These are phyloP conservation scores for Straminergon stramineum DNA, from an alignment of 225 moss, liverwort and hornwort genomes.

Conservation along the genomic window DNA sequence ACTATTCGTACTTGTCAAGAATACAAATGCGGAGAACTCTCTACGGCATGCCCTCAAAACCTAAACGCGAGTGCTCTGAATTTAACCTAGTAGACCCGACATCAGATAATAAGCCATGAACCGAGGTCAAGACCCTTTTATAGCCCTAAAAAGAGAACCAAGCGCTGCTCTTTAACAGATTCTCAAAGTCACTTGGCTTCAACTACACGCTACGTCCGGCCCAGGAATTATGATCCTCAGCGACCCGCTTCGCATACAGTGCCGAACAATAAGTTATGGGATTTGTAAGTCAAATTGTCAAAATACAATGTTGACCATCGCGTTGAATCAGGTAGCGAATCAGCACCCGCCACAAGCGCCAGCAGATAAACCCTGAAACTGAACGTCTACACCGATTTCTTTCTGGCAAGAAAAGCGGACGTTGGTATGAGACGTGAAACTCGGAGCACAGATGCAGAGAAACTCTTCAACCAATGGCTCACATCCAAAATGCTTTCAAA, in stretches of 20 bases:
- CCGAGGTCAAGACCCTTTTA: neutral
- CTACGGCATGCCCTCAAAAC: neutral
- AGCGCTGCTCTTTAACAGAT: neutral
- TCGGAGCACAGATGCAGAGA: neutral
- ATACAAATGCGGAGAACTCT: neutral
- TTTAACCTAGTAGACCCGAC: neutral
- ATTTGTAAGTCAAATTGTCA: neutral
- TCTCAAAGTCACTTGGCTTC: neutral
- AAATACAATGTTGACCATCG: neutral
- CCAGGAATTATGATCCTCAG: neutral
- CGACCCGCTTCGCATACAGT: neutral
- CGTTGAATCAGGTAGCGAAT: neutral
- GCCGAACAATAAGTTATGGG: neutral
- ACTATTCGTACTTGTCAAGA: neutral
- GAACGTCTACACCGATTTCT: neutral
- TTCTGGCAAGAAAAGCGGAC: neutral
- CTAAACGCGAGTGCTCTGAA: neutral
- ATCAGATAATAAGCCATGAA: neutral
- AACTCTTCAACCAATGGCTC: neutral
- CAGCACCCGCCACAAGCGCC: neutral
- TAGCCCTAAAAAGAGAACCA: neutral
- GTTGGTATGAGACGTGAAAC: neutral
- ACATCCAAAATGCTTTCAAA: neutral
- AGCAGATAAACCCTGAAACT: neutral
- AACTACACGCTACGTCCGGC: constrained; percentile 13